These are phyloP conservation scores for Claviceps humidiphila DNA, from an alignment of 2,329 filamentous ascomycete genomes.

Conservation along the genomic window DNA sequence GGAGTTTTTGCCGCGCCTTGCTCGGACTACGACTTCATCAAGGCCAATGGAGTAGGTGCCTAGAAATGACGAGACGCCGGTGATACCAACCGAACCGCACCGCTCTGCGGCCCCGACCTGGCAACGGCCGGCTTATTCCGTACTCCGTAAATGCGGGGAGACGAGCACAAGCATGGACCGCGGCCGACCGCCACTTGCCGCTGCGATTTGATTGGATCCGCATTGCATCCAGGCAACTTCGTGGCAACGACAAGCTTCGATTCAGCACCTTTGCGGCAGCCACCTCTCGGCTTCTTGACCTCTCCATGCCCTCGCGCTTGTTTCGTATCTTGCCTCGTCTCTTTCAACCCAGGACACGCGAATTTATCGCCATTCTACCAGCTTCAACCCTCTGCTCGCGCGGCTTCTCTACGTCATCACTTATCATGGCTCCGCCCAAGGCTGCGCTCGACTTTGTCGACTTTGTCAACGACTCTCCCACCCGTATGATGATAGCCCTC, in stretches of 20 bases:
- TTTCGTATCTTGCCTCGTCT: constrained; percentile 1
- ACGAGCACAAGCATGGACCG: too few relatives aligned
- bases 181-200: too few relatives aligned
- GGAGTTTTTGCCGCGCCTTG: neutral
- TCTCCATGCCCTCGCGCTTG: neutral
- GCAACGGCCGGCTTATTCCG: too few relatives aligned
- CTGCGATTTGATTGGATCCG: too few relatives aligned
- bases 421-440: constrained; percentile 37
- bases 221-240: too few relatives aligned
- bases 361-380: neutral
- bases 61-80: too few relatives aligned
- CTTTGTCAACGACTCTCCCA: constrained; percentile 90
- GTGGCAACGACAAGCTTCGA: neutral
- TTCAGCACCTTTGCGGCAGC: neutral
- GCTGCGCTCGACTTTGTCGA: constrained; percentile 73
- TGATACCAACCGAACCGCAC: too few relatives aligned
- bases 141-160: too few relatives aligned
- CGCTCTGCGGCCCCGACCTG: too few relatives aligned
- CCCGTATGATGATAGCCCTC: constrained; percentile 45
- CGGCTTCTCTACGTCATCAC: constrained; percentile 17
- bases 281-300: neutral
- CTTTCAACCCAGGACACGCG: neutral
- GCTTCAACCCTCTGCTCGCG: neutral
- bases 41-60: too few relatives aligned
- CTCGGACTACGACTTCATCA: neutral